These are phyloP conservation scores for Colletotrichum sp. DNA, from an alignment of 2,329 filamentous ascomycete species.

Conservation along the genomic window DNA sequence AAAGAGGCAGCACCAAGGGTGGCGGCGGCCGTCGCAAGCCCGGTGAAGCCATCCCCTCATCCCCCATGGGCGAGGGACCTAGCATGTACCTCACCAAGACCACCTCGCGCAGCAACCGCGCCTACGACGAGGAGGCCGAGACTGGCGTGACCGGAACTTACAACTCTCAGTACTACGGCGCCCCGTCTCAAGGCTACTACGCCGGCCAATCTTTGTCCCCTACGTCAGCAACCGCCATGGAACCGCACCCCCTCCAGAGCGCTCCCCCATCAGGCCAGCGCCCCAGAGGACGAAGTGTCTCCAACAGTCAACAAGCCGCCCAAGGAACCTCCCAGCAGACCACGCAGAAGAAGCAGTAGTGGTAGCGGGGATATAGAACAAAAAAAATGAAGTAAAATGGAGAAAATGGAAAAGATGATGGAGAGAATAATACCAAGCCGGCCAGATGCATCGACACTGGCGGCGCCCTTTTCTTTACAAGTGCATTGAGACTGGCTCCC, in stretches of 20 bases:
- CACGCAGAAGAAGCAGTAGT: slow-evolving; percentile 1
- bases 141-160: slow-evolving; percentile 32
- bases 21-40: slow-evolving; percentile 55
- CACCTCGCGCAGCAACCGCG: slow-evolving; percentile 33
- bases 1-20: slow-evolving; percentile 47
- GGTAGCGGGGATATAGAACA: not conserved
- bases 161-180: slow-evolving; percentile 29
- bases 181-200: slow-evolving; percentile 22
- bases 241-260: slow-evolving; percentile 16
- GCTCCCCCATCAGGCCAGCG: slow-evolving; percentile 7
- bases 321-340: not conserved
- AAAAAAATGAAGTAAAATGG: not conserved
- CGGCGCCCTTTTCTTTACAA: not conserved
- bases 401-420: not conserved
- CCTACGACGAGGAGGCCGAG: slow-evolving; percentile 50
- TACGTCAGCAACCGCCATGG: not conserved
- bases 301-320: slow-evolving; percentile 3
- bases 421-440: slow-evolving; percentile 7
- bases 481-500: slow-evolving; percentile 21
- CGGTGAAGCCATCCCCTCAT: slow-evolving; percentile 47
- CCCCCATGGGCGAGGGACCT: slow-evolving; percentile 30
- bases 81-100: slow-evolving; percentile 30
- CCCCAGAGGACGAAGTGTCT: slow-evolving; percentile 14
- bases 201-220: slow-evolving; percentile 8
- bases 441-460: not conserved